A percentile compares a stretch with the other conserved stretches of the same genome.
These are phyloP conservation scores for Mallotus repandus DNA, from an alignment of 441 rosid species.

Conservation along the genomic window DNA sequence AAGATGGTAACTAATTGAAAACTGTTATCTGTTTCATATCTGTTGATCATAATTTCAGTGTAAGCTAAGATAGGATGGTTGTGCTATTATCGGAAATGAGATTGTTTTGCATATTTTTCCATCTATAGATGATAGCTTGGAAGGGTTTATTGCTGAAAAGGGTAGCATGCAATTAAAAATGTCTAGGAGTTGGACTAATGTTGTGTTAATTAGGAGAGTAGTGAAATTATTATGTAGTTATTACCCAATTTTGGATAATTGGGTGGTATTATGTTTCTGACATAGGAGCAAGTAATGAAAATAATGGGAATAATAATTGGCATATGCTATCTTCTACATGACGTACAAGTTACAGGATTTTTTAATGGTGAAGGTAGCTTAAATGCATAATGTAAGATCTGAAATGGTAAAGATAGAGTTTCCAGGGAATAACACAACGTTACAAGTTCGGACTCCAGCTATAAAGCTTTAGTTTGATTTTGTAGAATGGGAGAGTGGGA, in stretches of 20 bases:
- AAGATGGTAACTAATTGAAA: constrained; percentile 57
- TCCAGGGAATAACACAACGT: background rate
- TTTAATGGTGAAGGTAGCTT: background rate
- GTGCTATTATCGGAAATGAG: too few relatives aligned
- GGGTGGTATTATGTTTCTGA: background rate
- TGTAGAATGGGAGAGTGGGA: background rate
- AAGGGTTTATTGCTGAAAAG: too few relatives aligned
- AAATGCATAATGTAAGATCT: background rate
- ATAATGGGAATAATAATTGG: background rate
- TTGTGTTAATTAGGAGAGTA: too few relatives aligned
- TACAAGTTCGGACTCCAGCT: background rate
- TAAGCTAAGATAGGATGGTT: too few relatives aligned
- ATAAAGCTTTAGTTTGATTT: background rate
- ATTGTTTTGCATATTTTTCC: too few relatives aligned
- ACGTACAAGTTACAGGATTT: background rate
- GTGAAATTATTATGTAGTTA: too few relatives aligned
- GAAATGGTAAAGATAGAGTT: background rate
- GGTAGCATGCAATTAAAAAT: too few relatives aligned
- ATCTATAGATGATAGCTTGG: too few relatives aligned
- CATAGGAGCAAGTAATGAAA: background rate
- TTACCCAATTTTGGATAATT: background rate
- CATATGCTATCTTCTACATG: too few relatives aligned
- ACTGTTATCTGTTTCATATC: background rate
- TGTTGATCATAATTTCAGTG: background rate
- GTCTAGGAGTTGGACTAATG: too few relatives aligned